These are phyloP conservation scores for Vanilla planifolia DNA, from an alignment of 106 monocot species.

Conservation along the genomic window DNA sequence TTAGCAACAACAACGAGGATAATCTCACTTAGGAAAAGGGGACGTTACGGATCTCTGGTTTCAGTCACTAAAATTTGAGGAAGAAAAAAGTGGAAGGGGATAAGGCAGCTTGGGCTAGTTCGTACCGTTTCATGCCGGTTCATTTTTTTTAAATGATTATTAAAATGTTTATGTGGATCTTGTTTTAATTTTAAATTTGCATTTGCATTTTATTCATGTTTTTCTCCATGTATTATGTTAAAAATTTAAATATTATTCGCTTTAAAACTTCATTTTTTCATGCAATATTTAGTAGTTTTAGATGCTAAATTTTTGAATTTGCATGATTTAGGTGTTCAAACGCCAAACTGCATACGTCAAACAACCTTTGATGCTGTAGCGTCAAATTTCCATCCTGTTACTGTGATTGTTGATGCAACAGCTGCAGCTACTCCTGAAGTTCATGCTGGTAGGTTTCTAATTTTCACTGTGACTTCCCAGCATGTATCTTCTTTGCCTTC, in stretches of 20 bases:
- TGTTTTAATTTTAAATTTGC: too few relatives aligned
- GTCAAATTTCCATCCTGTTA: slow-evolving; percentile 57
- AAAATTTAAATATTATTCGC: not conserved
- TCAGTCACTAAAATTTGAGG: too few relatives aligned
- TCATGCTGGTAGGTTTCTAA: slow-evolving; percentile 46
- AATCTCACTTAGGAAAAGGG: too few relatives aligned
- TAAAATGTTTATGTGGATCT: too few relatives aligned
- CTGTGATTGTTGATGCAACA: slow-evolving; percentile 87
- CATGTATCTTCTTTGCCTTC: not conserved
- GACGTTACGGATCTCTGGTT: too few relatives aligned
- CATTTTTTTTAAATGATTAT: too few relatives aligned
- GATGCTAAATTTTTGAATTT: not conserved
- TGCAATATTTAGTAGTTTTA: not conserved
- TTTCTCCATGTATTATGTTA: not conserved
- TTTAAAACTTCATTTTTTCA: not conserved
- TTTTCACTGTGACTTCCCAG: not conserved
- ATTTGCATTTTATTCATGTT: not conserved
- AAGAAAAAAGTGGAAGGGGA: too few relatives aligned
- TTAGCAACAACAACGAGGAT: too few relatives aligned
- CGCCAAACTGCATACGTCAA: slow-evolving; percentile 97
- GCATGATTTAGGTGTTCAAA: slow-evolving; percentile 65
- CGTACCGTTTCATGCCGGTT: too few relatives aligned
- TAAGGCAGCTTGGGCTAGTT: too few relatives aligned
- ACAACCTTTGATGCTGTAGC: slow-evolving; percentile 92
- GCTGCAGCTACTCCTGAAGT: slow-evolving; percentile 87